Conservation (phyloP, 106 monocot species). For the Dendrobium catenatum region DNA sequence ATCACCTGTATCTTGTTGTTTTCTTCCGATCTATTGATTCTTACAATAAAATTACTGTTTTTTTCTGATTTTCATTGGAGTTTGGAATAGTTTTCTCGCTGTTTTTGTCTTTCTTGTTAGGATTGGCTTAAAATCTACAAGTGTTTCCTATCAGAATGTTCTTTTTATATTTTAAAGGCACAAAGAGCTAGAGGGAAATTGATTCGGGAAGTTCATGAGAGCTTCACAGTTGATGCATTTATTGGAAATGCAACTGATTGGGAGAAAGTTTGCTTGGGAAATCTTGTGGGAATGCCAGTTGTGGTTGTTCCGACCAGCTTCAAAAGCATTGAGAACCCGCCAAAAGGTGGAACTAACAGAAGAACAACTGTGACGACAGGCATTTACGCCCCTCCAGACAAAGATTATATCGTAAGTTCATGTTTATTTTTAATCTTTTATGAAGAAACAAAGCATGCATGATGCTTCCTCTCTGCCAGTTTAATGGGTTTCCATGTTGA, state of each 20-base stretch:
- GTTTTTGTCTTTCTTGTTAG: too few relatives aligned
- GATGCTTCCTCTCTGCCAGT: background rate
- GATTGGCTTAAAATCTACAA: too few relatives aligned
- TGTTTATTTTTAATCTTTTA: background rate
- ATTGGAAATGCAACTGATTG: slow-evolving; percentile 87
- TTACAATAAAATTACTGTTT: too few relatives aligned
- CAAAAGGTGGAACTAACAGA: slow-evolving; percentile 57
- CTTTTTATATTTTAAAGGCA: slow-evolving; percentile 27
- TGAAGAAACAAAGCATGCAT: background rate
- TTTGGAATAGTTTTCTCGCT: too few relatives aligned
- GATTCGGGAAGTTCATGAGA: slow-evolving; percentile 50
- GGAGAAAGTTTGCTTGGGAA: slow-evolving; percentile 90
- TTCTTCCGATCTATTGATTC: too few relatives aligned
- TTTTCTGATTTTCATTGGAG: too few relatives aligned
- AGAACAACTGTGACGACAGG: slow-evolving; percentile 77
- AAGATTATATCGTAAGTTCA: slow-evolving; percentile 79
- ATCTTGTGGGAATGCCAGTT: slow-evolving; percentile 84
- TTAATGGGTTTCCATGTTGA: background rate
- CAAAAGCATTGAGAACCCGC: slow-evolving; percentile 56
- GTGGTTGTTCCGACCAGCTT: slow-evolving; percentile 79
- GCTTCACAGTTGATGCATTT: slow-evolving; percentile 82
- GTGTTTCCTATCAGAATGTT: too few relatives aligned
- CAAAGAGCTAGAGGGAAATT: slow-evolving; percentile 76
- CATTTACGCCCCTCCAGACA: slow-evolving; percentile 89
- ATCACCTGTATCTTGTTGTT: too few relatives aligned